Evolutionary conservation across 2,329 filamentous ascomycete species (phyloP).

Genomic region (Geoglossum cookeanum): DNA sequence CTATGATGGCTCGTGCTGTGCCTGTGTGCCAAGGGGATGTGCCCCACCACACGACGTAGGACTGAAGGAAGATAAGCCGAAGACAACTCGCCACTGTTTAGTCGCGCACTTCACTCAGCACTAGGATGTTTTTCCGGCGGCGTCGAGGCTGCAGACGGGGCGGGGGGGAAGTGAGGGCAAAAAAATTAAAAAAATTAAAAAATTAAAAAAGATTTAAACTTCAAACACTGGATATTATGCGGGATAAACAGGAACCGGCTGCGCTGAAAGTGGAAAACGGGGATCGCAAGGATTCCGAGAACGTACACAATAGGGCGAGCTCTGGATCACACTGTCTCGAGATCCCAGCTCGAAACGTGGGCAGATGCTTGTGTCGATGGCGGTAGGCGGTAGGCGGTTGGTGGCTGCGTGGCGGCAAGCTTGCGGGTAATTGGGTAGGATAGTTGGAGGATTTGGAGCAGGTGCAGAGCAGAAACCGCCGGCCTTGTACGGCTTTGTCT

Average conservation of each 20-base stretch:
- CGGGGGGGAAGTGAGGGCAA: not conserved
- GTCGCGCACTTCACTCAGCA: not conserved
- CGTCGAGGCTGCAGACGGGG: not conserved
- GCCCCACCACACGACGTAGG: not conserved
- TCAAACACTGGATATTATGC: not conserved
- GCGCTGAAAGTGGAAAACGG: not conserved
- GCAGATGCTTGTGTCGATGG: too few species aligned
- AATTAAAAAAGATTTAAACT: not conserved
- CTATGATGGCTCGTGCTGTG: not conserved
- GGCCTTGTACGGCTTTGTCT: too few species aligned
- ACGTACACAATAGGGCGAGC: not conserved
- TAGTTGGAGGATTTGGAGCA: too few species aligned
- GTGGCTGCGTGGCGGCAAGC: too few species aligned
- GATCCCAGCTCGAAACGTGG: not conserved
- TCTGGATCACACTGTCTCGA: not conserved
- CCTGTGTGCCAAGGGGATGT: too few species aligned
- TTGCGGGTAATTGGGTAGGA: too few species aligned
- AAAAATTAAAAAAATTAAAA: not conserved
- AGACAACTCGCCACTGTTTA: not conserved
- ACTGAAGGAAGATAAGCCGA: not conserved
- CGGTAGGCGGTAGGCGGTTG: too few species aligned
- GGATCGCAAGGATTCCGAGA: not conserved
- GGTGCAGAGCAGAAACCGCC: too few species aligned
- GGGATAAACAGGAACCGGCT: not conserved
- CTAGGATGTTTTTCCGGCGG: not conserved